phyloP scores from a whole-genome alignment of 2,329 filamentous ascomycete species.

The Diaporthe sp. region DNA sequence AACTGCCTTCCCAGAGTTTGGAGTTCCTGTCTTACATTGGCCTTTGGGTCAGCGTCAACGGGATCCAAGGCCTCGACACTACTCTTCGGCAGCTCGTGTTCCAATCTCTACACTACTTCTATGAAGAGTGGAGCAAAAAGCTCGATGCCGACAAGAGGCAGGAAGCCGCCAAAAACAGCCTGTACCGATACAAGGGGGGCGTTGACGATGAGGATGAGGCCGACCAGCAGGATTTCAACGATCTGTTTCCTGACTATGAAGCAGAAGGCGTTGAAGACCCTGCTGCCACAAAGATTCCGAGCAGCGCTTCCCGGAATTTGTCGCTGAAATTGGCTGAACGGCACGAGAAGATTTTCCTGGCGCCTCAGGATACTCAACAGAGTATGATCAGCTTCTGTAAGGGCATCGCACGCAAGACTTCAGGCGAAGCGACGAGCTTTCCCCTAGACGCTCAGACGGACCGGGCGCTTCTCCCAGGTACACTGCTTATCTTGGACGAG shows the following conservation, averaged over 20 bases:
- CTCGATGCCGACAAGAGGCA: conserved; percentile 83
- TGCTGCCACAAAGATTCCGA: conserved; percentile 49
- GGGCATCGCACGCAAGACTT: conserved; percentile 57
- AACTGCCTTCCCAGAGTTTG: conserved; percentile 52
- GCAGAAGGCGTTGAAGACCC: conserved; percentile 60
- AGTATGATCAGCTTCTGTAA: conserved; percentile 62
- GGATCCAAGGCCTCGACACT: conserved; percentile 56
- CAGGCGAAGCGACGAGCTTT: conserved; percentile 46
- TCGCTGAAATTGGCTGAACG: conserved; percentile 73
- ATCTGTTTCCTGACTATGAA: conserved; percentile 86
- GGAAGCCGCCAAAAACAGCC: conserved; percentile 78
- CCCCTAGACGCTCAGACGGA: conserved; percentile 56
- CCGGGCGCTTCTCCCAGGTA: conserved; percentile 73
- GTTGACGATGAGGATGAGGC: conserved; percentile 82
- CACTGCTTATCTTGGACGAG: conserved; percentile 76
- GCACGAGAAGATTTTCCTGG: conserved; percentile 69
- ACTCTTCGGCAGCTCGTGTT: conserved; percentile 70
- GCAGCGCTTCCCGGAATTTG: conserved; percentile 64
- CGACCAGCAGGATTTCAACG: conserved; percentile 80
- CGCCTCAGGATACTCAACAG: conserved; percentile 55
- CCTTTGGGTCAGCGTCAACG: conserved; percentile 63
- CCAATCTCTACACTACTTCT: conserved; percentile 79
- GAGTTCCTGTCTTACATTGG: conserved; percentile 67
- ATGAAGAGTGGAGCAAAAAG: conserved; percentile 83
- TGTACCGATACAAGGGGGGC: conserved; percentile 88